phyloP scores from a whole-genome alignment of 352 stramenopile genomes.

The Phytopythium kandeliae region DNA sequence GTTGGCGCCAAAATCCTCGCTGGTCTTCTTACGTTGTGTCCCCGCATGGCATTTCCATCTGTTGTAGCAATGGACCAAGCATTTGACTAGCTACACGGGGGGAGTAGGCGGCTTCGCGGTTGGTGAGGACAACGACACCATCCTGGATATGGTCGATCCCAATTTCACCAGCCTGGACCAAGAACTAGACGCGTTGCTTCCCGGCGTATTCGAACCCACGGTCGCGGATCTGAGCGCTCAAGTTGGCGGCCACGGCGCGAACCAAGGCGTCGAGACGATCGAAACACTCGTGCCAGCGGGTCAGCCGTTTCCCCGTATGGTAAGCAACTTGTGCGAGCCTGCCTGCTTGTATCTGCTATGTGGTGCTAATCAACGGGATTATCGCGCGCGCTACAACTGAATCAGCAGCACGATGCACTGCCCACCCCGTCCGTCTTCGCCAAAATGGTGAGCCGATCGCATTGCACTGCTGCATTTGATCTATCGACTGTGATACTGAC shows the following conservation, averaged over 20 bases:
- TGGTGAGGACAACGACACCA: not conserved
- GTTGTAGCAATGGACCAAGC: constrained; percentile 34
- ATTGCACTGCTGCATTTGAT: not conserved
- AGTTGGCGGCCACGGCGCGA: constrained; percentile 1
- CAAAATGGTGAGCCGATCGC: constrained; percentile 26
- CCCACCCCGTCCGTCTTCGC: constrained; percentile 19
- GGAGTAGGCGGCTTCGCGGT: not conserved
- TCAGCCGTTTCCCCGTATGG: constrained; percentile 17
- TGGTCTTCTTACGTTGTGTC: not conserved
- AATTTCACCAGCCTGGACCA: not conserved
- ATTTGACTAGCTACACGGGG: constrained; percentile 30
- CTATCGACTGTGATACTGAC: constrained; percentile 1
- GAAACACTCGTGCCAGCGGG: constrained; percentile 7
- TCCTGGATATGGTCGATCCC: not conserved
- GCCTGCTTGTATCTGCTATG: no score
- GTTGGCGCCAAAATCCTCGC: not conserved
- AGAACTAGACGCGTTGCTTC: constrained; percentile 5
- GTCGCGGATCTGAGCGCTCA: not conserved
- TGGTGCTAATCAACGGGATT: not conserved
- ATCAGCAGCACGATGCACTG: constrained; percentile 11
- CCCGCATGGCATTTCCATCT: not conserved
- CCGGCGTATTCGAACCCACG: not conserved
- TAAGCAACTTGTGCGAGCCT: not conserved
- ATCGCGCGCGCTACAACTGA: not conserved
- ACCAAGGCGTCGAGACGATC: constrained; percentile 8